A percentile compares a stretch with the other conserved stretches of the same genome.
Conservation (phyloP, 768 basidiomycete genomes). For the Pisolithus marmoratus region DNA sequence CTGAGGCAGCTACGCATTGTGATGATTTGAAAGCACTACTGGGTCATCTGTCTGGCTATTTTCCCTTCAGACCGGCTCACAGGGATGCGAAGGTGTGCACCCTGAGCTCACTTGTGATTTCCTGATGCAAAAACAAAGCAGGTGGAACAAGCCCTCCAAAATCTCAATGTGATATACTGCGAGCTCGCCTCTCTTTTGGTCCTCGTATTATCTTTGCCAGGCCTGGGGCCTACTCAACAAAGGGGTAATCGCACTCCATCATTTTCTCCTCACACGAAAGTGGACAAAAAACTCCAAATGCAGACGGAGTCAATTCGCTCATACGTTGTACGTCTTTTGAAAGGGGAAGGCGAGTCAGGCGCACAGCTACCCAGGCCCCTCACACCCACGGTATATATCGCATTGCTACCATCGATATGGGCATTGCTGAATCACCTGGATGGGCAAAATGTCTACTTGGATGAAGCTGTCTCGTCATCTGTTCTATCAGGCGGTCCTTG, state of each 20-base stretch:
- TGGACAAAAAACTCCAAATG: constrained; percentile 22
- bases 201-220: constrained; percentile 28
- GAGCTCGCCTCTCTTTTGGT: constrained; percentile 65
- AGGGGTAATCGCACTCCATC: constrained; percentile 6
- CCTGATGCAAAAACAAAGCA: constrained; percentile 22
- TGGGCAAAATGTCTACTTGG: constrained; percentile 9
- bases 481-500: constrained; percentile 51
- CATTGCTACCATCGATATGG: constrained; percentile 77
- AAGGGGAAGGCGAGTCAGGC: constrained; percentile 39
- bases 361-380: constrained; percentile 47
- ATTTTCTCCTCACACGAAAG: constrained; percentile 5
- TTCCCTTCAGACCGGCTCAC: constrained; percentile 61
- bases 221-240: constrained; percentile 2
- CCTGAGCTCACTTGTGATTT: neutral
- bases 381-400: constrained; percentile 50
- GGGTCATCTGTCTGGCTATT: constrained; percentile 73
- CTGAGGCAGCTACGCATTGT: constrained; percentile 22
- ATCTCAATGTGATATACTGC: constrained; percentile 73
- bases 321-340: constrained; percentile 57
- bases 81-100: constrained; percentile 51
- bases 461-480: constrained; percentile 15
- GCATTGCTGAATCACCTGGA: constrained; percentile 52
- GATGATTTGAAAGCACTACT: constrained; percentile 57
- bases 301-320: constrained; percentile 50
- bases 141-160: constrained; percentile 63